Evolutionary conservation across 768 basidiomycete species (phyloP).

Genomic region (Coprinopsis cinerea): DNA sequence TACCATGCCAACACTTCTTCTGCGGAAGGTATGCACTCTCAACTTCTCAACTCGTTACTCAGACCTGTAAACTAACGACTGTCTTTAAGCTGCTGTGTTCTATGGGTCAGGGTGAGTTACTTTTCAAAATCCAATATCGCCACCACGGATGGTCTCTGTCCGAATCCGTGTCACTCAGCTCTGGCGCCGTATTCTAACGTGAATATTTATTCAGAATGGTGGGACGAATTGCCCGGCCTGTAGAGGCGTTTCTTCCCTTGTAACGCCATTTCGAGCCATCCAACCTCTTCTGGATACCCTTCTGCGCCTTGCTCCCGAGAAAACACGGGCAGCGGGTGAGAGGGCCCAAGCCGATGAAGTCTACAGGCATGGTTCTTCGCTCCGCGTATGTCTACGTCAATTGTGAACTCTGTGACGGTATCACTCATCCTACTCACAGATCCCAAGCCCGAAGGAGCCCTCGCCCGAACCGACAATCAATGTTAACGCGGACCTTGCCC

Average conservation of each 20-base stretch:
- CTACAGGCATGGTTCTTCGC: conserved; percentile 53
- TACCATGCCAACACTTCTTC: conserved; percentile 87
- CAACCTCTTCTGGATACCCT: conserved; percentile 70
- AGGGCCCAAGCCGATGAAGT: conserved; percentile 78
- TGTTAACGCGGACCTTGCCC: conserved; percentile 56
- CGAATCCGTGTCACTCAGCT: background rate
- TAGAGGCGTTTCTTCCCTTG: conserved; percentile 60
- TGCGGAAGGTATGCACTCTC: conserved; percentile 65
- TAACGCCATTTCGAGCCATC: conserved; percentile 66
- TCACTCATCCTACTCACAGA: conserved; percentile 24
- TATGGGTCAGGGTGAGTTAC: conserved; percentile 77
- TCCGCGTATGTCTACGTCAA: conserved; percentile 49
- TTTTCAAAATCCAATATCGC: conserved; percentile 2
- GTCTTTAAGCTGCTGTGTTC: conserved; percentile 60
- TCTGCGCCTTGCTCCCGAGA: conserved; percentile 64
- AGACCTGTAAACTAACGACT: background rate
- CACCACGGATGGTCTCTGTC: background rate
- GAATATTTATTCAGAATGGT: conserved; percentile 57
- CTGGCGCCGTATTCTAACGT: conserved; percentile 10
- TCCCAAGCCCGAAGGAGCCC: conserved; percentile 68
- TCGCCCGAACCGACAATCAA: conserved; percentile 74
- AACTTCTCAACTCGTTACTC: background rate
- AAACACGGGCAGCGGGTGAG: conserved; percentile 62
- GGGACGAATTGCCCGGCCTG: conserved; percentile 83
- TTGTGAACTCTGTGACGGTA: conserved; percentile 9